A percentile compares a stretch with the other conserved stretches of the same genome.
Evolutionary conservation across 1,139 yeast genomes (phyloP).

Genomic region (Groenewaldozyma auringiensis): DNA sequence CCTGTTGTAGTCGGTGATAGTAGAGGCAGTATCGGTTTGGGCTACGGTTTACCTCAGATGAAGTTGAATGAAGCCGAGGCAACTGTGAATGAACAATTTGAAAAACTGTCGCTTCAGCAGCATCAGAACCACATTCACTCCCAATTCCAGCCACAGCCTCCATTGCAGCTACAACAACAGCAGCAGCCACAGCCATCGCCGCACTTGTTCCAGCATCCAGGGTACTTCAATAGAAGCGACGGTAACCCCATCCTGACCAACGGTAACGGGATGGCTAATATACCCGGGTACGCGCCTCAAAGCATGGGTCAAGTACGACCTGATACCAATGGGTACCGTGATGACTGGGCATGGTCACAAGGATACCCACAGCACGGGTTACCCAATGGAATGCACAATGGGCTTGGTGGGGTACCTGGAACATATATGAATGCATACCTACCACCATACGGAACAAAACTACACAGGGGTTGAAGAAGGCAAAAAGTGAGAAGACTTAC

Average conservation of each 20-base stretch:
- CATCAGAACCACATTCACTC: no score
- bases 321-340: not conserved
- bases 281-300: not conserved
- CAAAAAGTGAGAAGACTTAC: no score
- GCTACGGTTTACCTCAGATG: not conserved
- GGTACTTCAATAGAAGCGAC: conserved; percentile 2
- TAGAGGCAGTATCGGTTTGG: not conserved
- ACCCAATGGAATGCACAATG: not conserved
- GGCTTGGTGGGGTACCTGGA: not conserved
- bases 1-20: not conserved
- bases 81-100: not conserved
- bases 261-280: not conserved
- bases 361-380: not conserved
- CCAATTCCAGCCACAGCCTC: not conserved
- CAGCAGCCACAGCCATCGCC: conserved; percentile 10
- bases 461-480: not conserved
- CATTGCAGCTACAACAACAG: conserved; percentile 10
- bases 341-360: not conserved
- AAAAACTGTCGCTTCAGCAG: not conserved
- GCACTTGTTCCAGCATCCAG: conserved; percentile 4
- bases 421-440: not conserved
- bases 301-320: not conserved
- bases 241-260: conserved; percentile 5
- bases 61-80: not conserved
- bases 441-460: not conserved